phyloP scores from a whole-genome alignment of 225 moss, liverwort and hornwort species.

The Pseudisothecium myosuroides region DNA sequence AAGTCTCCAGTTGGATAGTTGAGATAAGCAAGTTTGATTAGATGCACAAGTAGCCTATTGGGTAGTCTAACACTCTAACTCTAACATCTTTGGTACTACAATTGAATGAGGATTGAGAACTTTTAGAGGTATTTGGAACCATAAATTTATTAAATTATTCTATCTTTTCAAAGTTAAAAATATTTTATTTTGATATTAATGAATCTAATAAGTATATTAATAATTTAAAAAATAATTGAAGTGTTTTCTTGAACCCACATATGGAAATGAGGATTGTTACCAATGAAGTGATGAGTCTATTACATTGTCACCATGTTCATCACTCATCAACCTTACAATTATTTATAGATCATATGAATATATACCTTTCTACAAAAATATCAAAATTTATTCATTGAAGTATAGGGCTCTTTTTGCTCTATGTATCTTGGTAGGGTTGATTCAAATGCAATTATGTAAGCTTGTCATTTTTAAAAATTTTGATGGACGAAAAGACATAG shows the following conservation, averaged over 20 bases:
- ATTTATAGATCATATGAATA: not conserved
- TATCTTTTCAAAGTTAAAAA: not conserved
- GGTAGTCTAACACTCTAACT: too few relatives aligned
- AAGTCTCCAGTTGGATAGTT: accelerated
- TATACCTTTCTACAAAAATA: not conserved
- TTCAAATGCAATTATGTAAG: not conserved
- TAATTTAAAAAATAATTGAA: not conserved
- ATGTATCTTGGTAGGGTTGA: accelerated
- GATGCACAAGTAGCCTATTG: accelerated
- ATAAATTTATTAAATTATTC: not conserved
- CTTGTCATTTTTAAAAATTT: not conserved
- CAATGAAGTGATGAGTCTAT: not conserved
- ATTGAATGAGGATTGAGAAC: not conserved
- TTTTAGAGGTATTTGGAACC: not conserved
- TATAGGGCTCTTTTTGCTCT: accelerated
- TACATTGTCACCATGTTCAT: not conserved
- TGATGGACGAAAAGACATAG: not conserved
- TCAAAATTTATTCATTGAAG: not conserved
- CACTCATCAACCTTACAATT: not conserved
- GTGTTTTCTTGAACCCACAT: not conserved
- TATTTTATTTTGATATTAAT: not conserved
- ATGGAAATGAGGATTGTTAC: not conserved
- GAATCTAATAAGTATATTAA: not conserved
- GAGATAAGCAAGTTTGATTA: not conserved
- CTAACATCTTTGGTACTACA: not conserved